Evolutionary conservation across 495 filamentous ascomycete genomes (phyloP).

Genomic region (Aspergillus homomorphus): DNA sequence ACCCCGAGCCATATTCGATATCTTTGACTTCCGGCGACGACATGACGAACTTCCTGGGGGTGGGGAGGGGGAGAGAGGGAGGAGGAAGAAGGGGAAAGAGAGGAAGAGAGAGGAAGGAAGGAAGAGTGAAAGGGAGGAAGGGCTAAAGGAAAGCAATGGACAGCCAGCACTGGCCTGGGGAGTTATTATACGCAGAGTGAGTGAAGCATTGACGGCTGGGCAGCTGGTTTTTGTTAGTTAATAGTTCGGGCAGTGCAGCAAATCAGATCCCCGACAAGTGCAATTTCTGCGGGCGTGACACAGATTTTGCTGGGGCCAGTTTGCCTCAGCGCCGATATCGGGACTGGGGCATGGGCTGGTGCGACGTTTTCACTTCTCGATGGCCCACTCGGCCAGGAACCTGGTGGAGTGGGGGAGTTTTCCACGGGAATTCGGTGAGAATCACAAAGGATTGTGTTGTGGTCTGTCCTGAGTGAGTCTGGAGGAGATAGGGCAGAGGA

Average conservation of each 20-base stretch:
- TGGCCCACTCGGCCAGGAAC: not conserved
- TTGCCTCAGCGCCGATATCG: conserved; percentile 3
- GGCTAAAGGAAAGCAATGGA: not conserved
- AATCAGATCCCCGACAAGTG: not conserved
- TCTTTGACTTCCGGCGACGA: not conserved
- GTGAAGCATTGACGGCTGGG: conserved; percentile 1
- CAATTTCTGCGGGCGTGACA: conserved; percentile 5
- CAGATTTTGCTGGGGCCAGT: not conserved
- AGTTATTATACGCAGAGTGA: not conserved
- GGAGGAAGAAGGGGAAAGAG: not conserved
- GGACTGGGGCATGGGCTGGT: not conserved
- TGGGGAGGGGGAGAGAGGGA: not conserved
- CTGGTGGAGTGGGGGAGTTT: not conserved
- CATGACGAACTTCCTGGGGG: not conserved
- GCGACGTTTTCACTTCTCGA: too few relatives aligned
- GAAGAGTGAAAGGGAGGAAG: not conserved
- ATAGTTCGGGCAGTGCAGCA: not conserved
- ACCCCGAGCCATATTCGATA: not conserved
- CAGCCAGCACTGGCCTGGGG: not conserved
- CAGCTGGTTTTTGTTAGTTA: conserved; percentile 3
- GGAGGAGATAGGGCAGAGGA: too few relatives aligned
- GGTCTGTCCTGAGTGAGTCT: too few relatives aligned
- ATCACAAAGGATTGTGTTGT: too few relatives aligned
- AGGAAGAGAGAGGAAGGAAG: not conserved
- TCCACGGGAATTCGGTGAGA: not conserved